These are phyloP conservation scores for Pyrenophora graminea DNA, from an alignment of 2,329 filamentous ascomycete genomes.

Conservation along the genomic window DNA sequence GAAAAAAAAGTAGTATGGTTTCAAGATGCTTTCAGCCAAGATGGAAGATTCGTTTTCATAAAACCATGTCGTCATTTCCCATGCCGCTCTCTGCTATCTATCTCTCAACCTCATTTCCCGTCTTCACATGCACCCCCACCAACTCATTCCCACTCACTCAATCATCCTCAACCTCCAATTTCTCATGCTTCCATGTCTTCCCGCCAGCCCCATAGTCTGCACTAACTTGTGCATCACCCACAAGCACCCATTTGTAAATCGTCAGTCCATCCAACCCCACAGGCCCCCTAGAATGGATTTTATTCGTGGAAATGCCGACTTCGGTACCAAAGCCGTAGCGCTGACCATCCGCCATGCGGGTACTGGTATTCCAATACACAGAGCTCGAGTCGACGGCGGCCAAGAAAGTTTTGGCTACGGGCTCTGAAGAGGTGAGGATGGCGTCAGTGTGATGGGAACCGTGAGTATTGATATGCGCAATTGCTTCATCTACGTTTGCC, in stretches of 20 bases:
- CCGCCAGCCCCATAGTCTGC: conserved; percentile 68
- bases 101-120: conserved; percentile 33
- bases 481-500: conserved; percentile 65
- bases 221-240: conserved; percentile 81
- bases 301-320: conserved; percentile 98
- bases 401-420: conserved; percentile 80
- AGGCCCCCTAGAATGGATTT: conserved; percentile 91
- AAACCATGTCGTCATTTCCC: too few relatives aligned
- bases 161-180: conserved; percentile 45
- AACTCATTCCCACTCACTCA: too few relatives aligned
- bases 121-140: too few relatives aligned
- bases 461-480: conserved; percentile 88
- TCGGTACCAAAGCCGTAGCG: conserved; percentile 97
- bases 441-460: conserved; percentile 93
- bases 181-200: conserved; percentile 61
- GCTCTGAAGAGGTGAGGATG: conserved; percentile 74
- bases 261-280: conserved; percentile 93
- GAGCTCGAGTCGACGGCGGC: conserved; percentile 83
- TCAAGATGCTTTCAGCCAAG: too few relatives aligned
- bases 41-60: too few relatives aligned
- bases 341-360: conserved; percentile 94
- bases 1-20: too few relatives aligned
- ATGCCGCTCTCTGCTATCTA: conserved; percentile 13
- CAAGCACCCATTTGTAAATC: conserved; percentile 95
- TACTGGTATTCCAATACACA: conserved; percentile 96